A percentile compares a stretch with the other conserved stretches of the same genome.
Conservation (phyloP, 306 rosid species). For the Geum urbanum region DNA sequence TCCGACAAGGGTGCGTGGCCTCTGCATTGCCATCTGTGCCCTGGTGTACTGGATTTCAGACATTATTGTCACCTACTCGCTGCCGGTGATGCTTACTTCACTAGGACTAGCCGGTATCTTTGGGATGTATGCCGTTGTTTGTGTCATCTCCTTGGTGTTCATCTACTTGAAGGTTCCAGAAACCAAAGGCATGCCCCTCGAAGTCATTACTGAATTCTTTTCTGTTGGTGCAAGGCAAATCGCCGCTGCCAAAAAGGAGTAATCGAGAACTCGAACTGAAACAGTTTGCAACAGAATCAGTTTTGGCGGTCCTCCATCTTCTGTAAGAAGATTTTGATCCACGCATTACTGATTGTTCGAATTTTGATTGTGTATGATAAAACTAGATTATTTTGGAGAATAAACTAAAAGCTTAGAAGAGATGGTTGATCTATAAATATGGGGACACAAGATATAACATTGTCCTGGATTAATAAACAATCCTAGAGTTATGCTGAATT, state of each 20-base stretch:
- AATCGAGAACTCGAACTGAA: conserved; percentile 1
- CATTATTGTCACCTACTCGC: conserved; percentile 65
- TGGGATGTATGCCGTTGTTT: conserved; percentile 54
- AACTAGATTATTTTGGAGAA: background rate
- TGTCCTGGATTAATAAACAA: background rate
- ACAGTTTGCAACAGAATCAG: background rate
- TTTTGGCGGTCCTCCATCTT: background rate
- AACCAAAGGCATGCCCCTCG: conserved; percentile 92
- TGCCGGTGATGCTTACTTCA: conserved; percentile 53
- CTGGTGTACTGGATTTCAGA: conserved; percentile 64
- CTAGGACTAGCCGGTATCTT: conserved; percentile 62
- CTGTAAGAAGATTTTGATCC: background rate
- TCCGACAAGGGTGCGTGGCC: conserved; percentile 77
- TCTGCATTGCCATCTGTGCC: conserved; percentile 74
- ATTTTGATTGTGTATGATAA: conserved; percentile 1
- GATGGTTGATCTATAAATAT: background rate
- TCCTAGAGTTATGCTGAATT: background rate
- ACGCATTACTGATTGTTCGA: background rate
- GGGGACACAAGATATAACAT: background rate
- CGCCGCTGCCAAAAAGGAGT: conserved; percentile 43
- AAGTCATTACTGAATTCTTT: conserved; percentile 77
- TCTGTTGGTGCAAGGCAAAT: conserved; percentile 56
- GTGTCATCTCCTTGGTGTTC: conserved; percentile 59
- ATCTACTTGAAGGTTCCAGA: conserved; percentile 74
- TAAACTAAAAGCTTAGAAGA: conserved; percentile 10